Percentiles rank a stretch among this genome's conserved stretches.
phyloP scores from a whole-genome alignment of 495 filamentous ascomycete genomes.

The Tuber calosporum region DNA sequence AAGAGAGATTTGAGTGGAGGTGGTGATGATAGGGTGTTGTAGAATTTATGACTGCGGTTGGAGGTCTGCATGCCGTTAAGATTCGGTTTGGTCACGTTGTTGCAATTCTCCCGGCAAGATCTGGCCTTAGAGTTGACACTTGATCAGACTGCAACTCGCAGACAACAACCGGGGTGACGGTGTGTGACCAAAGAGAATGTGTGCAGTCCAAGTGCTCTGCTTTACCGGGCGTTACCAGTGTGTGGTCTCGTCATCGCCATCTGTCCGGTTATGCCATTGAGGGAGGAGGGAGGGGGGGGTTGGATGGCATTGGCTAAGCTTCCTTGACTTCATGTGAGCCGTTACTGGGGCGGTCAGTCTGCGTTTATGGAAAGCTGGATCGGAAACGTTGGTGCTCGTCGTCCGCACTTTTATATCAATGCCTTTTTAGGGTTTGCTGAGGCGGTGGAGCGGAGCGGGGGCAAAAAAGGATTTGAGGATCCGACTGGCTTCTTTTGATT shows the following conservation, averaged over 20 bases:
- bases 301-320: not conserved
- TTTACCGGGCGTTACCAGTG: not conserved
- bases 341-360: not conserved
- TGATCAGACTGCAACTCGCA: not conserved
- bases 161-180: not conserved
- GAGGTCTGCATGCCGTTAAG: constrained; percentile 4
- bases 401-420: not conserved
- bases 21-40: not conserved
- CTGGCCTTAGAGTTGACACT: not conserved
- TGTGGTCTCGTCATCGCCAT: not conserved
- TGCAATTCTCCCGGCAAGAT: not conserved
- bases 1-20: not conserved
- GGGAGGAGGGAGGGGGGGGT: not conserved
- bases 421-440: not conserved
- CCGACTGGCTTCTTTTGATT: not conserved
- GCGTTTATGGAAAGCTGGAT: not conserved
- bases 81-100: constrained; percentile 1
- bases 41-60: not conserved
- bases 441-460: not conserved
- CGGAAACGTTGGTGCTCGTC: not conserved
- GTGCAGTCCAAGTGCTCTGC: not conserved
- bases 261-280: not conserved
- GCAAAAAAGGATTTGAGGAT: not conserved
- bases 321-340: not conserved
- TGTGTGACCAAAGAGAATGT: not conserved